Percentiles rank a stretch among this genome's conserved stretches.
These are phyloP conservation scores for Limonium bicolor DNA, from an alignment of 148 eudicot genomes.

Conservation along the genomic window DNA sequence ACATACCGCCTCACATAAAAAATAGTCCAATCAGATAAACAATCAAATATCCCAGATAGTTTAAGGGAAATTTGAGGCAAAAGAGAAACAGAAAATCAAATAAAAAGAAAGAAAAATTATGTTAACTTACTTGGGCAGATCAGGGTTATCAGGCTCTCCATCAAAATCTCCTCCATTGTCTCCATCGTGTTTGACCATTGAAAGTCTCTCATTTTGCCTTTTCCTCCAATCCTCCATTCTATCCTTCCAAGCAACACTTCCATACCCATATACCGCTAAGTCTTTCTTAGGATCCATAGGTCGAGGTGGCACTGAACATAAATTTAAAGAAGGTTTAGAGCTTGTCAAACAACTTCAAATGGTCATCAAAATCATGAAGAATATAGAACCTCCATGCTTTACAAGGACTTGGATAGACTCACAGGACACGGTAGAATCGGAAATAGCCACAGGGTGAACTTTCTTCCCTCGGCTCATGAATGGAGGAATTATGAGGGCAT, in stretches of 20 bases:
- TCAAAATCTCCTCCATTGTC: constrained; percentile 26
- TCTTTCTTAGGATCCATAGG: constrained; percentile 90
- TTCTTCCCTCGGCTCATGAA: constrained; percentile 21
- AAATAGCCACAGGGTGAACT: constrained; percentile 16
- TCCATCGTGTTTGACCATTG: constrained; percentile 57
- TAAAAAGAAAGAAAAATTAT: background rate
- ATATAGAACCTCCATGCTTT: background rate
- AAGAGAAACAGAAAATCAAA: background rate
- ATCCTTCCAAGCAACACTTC: constrained; percentile 95
- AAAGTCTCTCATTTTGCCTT: constrained; percentile 60
- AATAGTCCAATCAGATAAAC: too few species aligned
- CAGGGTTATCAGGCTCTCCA: constrained; percentile 45
- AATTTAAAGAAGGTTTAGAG: background rate
- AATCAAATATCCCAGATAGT: too few species aligned
- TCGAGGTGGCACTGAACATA: constrained; percentile 10
- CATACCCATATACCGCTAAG: constrained; percentile 79
- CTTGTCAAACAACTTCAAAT: background rate
- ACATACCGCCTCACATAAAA: too few species aligned
- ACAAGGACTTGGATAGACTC: constrained; percentile 9
- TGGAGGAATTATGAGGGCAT: constrained; percentile 10
- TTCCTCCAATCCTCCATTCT: constrained; percentile 89
- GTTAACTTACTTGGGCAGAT: constrained; percentile 52
- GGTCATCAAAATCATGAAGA: background rate
- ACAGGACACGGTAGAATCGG: constrained; percentile 31
- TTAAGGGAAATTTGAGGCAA: too few species aligned